Conservation (phyloP, 2,329 filamentous ascomycete species). For the Aureobasidium sp. region DNA sequence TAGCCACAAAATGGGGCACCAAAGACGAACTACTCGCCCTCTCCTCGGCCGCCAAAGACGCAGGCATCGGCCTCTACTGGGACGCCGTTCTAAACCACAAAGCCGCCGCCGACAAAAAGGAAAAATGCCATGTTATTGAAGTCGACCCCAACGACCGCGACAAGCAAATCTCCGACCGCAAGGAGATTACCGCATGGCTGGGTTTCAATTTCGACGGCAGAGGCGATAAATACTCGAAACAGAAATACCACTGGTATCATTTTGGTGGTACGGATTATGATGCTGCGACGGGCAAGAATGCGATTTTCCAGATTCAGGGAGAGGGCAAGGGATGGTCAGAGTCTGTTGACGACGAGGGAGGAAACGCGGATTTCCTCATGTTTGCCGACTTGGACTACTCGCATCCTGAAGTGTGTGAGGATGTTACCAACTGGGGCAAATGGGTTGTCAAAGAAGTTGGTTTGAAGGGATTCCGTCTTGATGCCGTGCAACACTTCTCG, state of each 20-base stretch:
- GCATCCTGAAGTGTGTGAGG: constrained; percentile 51
- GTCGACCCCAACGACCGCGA: constrained; percentile 49
- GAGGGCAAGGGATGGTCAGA: constrained; percentile 54
- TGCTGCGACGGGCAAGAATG: constrained; percentile 43
- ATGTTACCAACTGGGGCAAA: constrained; percentile 56
- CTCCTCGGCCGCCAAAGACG: constrained; percentile 39
- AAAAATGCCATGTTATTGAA: constrained; percentile 52
- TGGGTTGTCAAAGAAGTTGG: constrained; percentile 54
- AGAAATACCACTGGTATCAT: constrained; percentile 57
- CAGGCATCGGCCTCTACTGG: constrained; percentile 53
- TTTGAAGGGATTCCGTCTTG: constrained; percentile 55
- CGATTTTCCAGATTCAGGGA: constrained; percentile 54
- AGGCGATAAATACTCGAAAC: constrained; percentile 46
- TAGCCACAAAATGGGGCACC: constrained; percentile 58
- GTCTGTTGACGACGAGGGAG: constrained; percentile 51
- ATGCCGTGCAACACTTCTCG: constrained; percentile 62
- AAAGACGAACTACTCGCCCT: constrained; percentile 52
- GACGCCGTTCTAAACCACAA: constrained; percentile 66
- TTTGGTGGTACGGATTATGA: constrained; percentile 59
- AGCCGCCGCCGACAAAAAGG: constrained; percentile 55
- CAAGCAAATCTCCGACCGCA: constrained; percentile 41
- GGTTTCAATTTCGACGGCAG: constrained; percentile 55
- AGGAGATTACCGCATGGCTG: constrained; percentile 58
- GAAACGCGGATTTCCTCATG: constrained; percentile 60
- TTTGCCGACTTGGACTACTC: constrained; percentile 58